phyloP scores from a whole-genome alignment of 2,329 filamentous ascomycete genomes.

The Claviceps digitariae region DNA sequence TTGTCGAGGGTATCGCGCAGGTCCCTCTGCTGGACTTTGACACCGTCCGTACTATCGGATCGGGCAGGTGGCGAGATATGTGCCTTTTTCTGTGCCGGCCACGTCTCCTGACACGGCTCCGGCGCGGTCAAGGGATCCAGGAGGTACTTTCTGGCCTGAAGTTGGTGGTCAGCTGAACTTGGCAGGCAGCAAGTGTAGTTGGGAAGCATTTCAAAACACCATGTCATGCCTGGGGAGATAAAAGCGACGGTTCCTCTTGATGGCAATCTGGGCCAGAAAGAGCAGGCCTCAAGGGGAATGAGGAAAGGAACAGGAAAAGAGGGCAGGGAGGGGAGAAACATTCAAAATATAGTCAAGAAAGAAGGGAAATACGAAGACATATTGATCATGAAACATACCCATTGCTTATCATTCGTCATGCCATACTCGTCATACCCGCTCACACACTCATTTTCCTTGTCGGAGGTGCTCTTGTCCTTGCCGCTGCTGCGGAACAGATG shows the following conservation, averaged over 20 bases:
- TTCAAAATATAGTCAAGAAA: too few species aligned
- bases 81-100: conserved; percentile 14
- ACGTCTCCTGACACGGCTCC: conserved; percentile 54
- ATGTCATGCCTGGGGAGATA: too few species aligned
- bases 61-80: background rate
- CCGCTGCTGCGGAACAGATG: background rate
- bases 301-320: background rate
- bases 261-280: too few species aligned
- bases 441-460: conserved; percentile 10
- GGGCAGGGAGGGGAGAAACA: too few species aligned
- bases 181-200: too few species aligned
- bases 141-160: conserved; percentile 50
- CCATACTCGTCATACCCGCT: background rate
- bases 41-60: too few species aligned
- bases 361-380: too few species aligned
- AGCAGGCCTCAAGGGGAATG: too few species aligned
- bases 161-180: background rate
- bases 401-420: conserved; percentile 30
- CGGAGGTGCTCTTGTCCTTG: background rate
- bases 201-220: too few species aligned
- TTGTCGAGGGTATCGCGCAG: background rate
- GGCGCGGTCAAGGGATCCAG: conserved; percentile 56
- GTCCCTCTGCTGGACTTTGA: background rate
- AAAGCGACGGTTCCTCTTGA: too few species aligned
- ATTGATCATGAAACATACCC: too few species aligned